These are phyloP conservation scores for Phytophthora hibernalis DNA, from an alignment of 352 stramenopile species.

Conservation along the genomic window DNA sequence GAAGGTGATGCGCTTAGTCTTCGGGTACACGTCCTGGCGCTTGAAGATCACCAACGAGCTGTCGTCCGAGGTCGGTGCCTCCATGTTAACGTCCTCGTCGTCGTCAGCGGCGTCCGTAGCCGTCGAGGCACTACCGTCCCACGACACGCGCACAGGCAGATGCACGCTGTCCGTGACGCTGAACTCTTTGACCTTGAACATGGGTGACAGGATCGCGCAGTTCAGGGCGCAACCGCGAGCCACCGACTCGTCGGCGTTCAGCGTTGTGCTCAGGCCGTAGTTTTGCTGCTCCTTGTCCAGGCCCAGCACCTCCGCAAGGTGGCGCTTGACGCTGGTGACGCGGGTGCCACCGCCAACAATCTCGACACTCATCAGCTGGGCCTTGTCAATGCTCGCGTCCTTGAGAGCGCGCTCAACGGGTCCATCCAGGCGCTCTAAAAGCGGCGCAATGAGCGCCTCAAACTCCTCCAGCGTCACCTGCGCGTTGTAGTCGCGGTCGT, in stretches of 20 bases:
- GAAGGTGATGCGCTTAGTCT: constrained; percentile 98
- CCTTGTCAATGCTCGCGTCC: constrained; percentile 91
- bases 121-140: constrained; percentile 80
- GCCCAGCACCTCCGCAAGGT: constrained; percentile 91
- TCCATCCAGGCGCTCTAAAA: constrained; percentile 86
- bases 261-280: constrained; percentile 97
- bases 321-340: constrained; percentile 96
- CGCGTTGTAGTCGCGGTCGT: constrained; percentile 97
- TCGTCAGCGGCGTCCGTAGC: constrained; percentile 59
- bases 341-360: constrained; percentile 97
- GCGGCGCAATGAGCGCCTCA: constrained; percentile 92
- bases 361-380: constrained; percentile 94
- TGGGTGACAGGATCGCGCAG: constrained; percentile 98
- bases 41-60: constrained; percentile 95
- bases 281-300: constrained; percentile 95
- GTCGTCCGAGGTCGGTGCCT: constrained; percentile 54
- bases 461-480: constrained; percentile 96
- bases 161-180: constrained; percentile 88
- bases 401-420: constrained; percentile 86
- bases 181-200: constrained; percentile 98
- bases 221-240: constrained; percentile 97
- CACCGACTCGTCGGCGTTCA: constrained; percentile 99
- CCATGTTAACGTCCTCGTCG: constrained; percentile 91
- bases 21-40: constrained; percentile 96
- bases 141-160: constrained; percentile 95